These are phyloP conservation scores for Anthostomella pinea DNA, from an alignment of 2,329 filamentous ascomycete species.

Conservation along the genomic window DNA sequence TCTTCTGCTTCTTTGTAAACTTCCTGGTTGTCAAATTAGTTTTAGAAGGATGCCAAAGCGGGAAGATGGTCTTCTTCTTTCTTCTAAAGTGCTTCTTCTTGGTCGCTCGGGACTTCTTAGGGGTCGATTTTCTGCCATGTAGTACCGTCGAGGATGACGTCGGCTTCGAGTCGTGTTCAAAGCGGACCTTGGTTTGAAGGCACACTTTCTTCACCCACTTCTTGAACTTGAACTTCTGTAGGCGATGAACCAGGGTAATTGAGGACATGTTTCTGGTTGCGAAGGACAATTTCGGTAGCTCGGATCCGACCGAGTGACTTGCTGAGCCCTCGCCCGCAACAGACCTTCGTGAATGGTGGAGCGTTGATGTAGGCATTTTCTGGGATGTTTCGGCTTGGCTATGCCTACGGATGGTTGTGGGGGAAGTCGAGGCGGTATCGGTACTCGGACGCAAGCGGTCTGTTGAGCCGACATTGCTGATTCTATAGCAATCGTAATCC, in stretches of 20 bases:
- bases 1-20: too few relatives aligned
- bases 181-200: conserved; percentile 15
- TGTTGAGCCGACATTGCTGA: conserved; percentile 9
- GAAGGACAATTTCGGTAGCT: neutral
- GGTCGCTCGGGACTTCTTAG: too few relatives aligned
- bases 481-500: conserved; percentile 9
- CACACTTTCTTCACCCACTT: conserved; percentile 20
- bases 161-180: conserved; percentile 9
- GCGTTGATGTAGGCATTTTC: conserved; percentile 12
- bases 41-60: too few relatives aligned
- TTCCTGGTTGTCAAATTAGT: too few relatives aligned
- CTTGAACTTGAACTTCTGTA: conserved; percentile 17
- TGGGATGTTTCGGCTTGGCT: conserved; percentile 4
- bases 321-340: neutral
- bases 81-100: too few relatives aligned
- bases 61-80: too few relatives aligned
- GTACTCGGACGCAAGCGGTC: conserved; percentile 12
- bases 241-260: conserved; percentile 7
- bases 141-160: conserved; percentile 2
- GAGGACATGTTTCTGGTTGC: conserved; percentile 5
- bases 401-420: conserved; percentile 3
- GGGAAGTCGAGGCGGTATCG: conserved; percentile 3
- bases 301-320: too few relatives aligned
- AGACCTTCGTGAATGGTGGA: neutral
- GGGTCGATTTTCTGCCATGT: too few relatives aligned